Evolutionary conservation across 169 alveolate species (phyloP), one percentile per base, ranked within the genome.

Genomic region (Cryptosporidium tyzzeri): DNA sequence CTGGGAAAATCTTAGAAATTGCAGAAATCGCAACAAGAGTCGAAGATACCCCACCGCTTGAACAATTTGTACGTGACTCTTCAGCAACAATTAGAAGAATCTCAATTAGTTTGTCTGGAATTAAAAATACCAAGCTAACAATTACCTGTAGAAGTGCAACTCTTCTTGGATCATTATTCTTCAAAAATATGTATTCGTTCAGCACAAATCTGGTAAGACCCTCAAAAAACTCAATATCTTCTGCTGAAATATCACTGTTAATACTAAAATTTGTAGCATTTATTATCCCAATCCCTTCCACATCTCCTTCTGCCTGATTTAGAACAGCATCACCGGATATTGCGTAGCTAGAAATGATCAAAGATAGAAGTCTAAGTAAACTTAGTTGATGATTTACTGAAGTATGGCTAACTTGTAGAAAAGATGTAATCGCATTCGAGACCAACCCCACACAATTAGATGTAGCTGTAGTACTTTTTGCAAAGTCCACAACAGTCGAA

Each of bases 401-500:
- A 16, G 62, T 80, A 9, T 80, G 89, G 50, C 89, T 80, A 23
- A 80, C 89, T 65, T 80, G 89, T 33, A 80, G 44, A 80, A 80
- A 80, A 59, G 89, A 80, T 23, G 65, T 80, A 18, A 80, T 80
- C 48, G 89, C 89, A 62, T 80, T 80, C 12, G 89, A 80, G 12
- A 59, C 89, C 18, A 80, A 33, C 45, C 73, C 75, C 39, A 80
- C 75, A 80, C 73, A 80, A 65, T 80, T 59, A 9, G 89, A 80
- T n/a, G 86, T 58, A 29, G 70, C 18, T 12, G 58, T 80, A 12
- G 69, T 80, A 62, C 89, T 80, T 62, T 80, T 80, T 62, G 89
- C 89, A 80, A 80, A 80, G 53, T 80, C 89, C 9, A 80, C 89
- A 18, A 80, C 89, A 4, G 89, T 80, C 16, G 89, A 80, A 80